Percentiles rank a stretch among this genome's conserved stretches.
Evolutionary conservation across 345 rosid species (phyloP).

Genomic region (Sisymbrium altissimum): DNA sequence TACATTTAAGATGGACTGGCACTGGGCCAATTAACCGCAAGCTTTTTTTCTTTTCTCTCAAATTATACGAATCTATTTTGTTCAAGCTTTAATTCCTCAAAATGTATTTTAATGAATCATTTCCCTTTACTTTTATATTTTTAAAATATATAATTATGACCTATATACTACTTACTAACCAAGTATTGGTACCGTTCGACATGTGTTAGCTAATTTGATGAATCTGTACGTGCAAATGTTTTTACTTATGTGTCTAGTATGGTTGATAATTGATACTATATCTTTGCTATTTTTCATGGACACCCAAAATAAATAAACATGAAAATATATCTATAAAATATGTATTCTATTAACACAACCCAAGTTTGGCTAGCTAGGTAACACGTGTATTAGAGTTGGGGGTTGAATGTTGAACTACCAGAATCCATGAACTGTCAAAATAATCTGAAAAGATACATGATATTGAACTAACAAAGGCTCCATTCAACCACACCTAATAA

Average conservation of each 20-base stretch:
- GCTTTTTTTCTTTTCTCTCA: too few species aligned
- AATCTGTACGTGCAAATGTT: not conserved
- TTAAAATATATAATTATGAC: not conserved
- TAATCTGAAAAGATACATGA: not conserved
- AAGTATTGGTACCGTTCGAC: not conserved
- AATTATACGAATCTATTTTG: too few species aligned
- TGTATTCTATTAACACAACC: not conserved
- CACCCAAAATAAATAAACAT: not conserved
- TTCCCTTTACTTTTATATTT: too few species aligned
- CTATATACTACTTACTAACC: not conserved
- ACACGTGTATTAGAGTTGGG: not conserved
- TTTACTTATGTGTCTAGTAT: not conserved
- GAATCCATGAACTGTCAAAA: slow-evolving; percentile 1
- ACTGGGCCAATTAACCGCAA: too few species aligned
- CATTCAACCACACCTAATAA: not conserved
- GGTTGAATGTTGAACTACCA: slow-evolving; percentile 7
- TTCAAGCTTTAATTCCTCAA: too few species aligned
- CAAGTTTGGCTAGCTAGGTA: not conserved
- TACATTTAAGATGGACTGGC: too few species aligned
- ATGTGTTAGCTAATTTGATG: not conserved
- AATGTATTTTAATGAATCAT: too few species aligned
- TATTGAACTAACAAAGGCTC: slow-evolving; percentile 23
- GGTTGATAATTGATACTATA: not conserved
- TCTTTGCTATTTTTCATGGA: not conserved
- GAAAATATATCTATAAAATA: not conserved